phyloP scores from a whole-genome alignment of 768 basidiomycete genomes.

The Peribolospora baueri region DNA sequence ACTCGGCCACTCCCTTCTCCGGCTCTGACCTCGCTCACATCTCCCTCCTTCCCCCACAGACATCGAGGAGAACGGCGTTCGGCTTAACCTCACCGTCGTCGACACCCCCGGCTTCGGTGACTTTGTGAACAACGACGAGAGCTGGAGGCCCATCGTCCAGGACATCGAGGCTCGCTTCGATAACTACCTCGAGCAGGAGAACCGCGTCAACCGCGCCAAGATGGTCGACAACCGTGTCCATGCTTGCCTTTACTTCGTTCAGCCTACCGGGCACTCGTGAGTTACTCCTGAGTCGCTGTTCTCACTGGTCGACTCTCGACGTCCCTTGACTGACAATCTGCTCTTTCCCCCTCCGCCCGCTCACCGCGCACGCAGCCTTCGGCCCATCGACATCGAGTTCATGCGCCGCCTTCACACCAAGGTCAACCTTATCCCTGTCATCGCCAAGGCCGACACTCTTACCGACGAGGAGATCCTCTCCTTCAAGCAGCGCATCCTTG shows the following conservation, averaged over 20 bases:
- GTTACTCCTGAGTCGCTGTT: constrained; percentile 17
- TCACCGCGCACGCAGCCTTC: constrained; percentile 33
- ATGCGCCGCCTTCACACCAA: constrained; percentile 92
- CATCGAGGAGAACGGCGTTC: constrained; percentile 94
- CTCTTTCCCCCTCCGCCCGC: not conserved
- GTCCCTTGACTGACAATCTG: not conserved
- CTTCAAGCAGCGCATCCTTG: constrained; percentile 64
- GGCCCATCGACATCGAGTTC: constrained; percentile 95
- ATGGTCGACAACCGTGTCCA: constrained; percentile 92
- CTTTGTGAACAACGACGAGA: constrained; percentile 97
- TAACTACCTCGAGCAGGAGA: constrained; percentile 93
- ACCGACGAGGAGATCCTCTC: constrained; percentile 82
- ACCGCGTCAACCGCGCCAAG: constrained; percentile 83
- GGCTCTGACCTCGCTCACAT: not conserved
- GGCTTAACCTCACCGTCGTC: constrained; percentile 90
- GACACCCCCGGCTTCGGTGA: constrained; percentile 98
- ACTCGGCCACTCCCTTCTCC: not conserved
- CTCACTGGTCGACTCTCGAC: not conserved
- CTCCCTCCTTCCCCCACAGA: constrained; percentile 29
- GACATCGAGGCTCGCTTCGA: constrained; percentile 97
- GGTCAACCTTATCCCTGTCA: constrained; percentile 95
- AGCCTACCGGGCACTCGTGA: constrained; percentile 93
- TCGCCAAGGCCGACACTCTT: constrained; percentile 92
- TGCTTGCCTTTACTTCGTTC: constrained; percentile 96
- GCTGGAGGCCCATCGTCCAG: constrained; percentile 96